Conservation (phyloP, 2,329 filamentous ascomycete genomes). For the Rhinocladiella similis region DNA sequence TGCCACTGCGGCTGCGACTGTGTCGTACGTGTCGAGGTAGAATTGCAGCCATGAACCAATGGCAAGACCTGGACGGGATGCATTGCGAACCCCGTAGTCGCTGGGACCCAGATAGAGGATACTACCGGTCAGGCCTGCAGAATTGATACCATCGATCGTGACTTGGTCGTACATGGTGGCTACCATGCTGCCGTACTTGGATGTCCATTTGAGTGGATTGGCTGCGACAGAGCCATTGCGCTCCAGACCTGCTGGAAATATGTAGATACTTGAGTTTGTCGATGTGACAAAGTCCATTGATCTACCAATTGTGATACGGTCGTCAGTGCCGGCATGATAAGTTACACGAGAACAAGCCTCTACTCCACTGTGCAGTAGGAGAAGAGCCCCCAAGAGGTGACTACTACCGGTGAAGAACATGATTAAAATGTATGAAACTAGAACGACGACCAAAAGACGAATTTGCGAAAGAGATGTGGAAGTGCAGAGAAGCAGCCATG, state of each 20-base stretch:
- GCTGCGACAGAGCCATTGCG: not conserved
- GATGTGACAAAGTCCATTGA: constrained; percentile 9
- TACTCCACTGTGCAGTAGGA: no score
- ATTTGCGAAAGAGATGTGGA: no score
- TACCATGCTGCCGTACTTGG: constrained; percentile 5
- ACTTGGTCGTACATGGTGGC: constrained; percentile 4
- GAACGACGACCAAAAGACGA: no score
- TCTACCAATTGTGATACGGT: constrained; percentile 2
- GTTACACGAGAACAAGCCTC: constrained; percentile 6
- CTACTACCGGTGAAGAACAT: no score
- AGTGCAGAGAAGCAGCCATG: no score
- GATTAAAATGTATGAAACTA: no score
- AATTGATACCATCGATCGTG: constrained; percentile 8
- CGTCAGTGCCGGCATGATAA: constrained; percentile 1
- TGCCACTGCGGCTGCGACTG: not conserved
- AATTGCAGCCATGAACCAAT: constrained; percentile 5
- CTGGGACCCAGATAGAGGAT: constrained; percentile 5
- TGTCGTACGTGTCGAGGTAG: constrained; percentile 3
- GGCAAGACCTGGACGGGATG: not conserved
- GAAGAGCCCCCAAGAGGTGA: no score
- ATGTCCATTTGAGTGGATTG: constrained; percentile 6
- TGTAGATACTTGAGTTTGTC: constrained; percentile 7
- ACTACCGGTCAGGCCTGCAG: constrained; percentile 4
- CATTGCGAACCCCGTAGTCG: constrained; percentile 6
- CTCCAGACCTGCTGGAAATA: constrained; percentile 3